Evolutionary conservation across 2,329 filamentous ascomycete species (phyloP).

Genomic region (Ophiostoma triangulosporum): DNA sequence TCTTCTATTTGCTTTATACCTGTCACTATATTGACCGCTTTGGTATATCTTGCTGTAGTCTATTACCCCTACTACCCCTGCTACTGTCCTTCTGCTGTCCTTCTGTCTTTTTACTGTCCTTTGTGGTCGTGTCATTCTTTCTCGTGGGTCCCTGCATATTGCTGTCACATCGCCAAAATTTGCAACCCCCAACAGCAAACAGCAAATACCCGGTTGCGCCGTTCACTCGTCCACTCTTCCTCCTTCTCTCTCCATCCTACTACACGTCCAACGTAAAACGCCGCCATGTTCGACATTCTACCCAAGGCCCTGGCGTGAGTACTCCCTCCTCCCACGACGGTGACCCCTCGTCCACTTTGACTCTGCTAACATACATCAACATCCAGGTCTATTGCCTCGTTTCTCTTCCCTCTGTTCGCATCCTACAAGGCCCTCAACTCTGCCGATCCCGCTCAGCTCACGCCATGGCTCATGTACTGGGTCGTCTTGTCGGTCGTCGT

Average conservation of each 20-base stretch:
- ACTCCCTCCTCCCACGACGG: background rate
- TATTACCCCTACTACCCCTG: too few species aligned
- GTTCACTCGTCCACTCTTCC: background rate
- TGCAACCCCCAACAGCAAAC: background rate
- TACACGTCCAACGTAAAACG: background rate
- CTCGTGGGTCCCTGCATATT: background rate
- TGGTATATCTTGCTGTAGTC: too few species aligned
- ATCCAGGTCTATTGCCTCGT: conserved; percentile 65
- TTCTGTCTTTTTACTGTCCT: background rate
- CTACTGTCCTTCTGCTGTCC: too few species aligned
- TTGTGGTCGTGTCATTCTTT: background rate
- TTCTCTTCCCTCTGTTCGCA: conserved; percentile 89
- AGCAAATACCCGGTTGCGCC: background rate
- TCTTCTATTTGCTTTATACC: too few species aligned
- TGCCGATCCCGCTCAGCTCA: conserved; percentile 73
- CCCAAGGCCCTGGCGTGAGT: conserved; percentile 13
- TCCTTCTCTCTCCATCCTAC: background rate
- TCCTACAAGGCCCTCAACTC: conserved; percentile 97
- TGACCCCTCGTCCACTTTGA: background rate
- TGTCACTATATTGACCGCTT: too few species aligned
- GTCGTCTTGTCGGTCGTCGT: conserved; percentile 74
- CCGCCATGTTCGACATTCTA: conserved; percentile 13
- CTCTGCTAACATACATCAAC: background rate
- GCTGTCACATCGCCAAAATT: background rate
- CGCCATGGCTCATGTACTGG: conserved; percentile 99